Evolutionary conservation across 176 grass and related monocot genomes (phyloP), one percentile per base, ranked within the genome.

Genomic region (Pharus latifolius): DNA sequence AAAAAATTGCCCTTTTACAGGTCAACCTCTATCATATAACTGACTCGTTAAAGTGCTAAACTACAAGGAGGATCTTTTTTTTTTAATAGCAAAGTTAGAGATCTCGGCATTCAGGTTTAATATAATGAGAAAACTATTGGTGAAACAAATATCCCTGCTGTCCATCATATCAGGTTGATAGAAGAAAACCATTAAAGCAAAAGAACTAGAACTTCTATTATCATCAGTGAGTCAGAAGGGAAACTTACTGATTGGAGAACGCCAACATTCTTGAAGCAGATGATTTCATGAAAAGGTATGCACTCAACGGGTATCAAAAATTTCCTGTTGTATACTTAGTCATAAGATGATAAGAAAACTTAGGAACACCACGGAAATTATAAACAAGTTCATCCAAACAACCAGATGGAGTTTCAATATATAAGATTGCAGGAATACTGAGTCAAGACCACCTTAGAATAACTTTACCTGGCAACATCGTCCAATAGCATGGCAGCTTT

Each of bases 261-360:
- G 28, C 52, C 83, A 65, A 92, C 88, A 87, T 92, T 65, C 83
- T 79, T 87, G 86, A 96, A 96, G 80, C 93, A 96, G 72, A 96
- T 69, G 44, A 96, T 86, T 89, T 96, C 89, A 67, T 96, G 85
- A 70, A 96, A 88, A 73, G 83, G 63, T 76, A 73, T 77, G 64
- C 59, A 77, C 52, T 92, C 93, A 29, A 78, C 70, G 24, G 89
- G 80, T 17, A 76, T 82, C 74, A 96, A 74, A 92, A 63, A 76
- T 37, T 92, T 90, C 78, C 94, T 96, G 79, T 70, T 73, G 31
- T 63, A 66, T 33, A 66, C 70, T 7, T 25, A 67, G 14, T 33
- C 32, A 69, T 85, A 52, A 79, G 67, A 60, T 22, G 12, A 17
- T 60, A 7, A n/a, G 31, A 63, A 40, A 46, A 34, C 3, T 66